Conservation (phyloP, 768 basidiomycete species). For the Boletus tomentosulus region DNA sequence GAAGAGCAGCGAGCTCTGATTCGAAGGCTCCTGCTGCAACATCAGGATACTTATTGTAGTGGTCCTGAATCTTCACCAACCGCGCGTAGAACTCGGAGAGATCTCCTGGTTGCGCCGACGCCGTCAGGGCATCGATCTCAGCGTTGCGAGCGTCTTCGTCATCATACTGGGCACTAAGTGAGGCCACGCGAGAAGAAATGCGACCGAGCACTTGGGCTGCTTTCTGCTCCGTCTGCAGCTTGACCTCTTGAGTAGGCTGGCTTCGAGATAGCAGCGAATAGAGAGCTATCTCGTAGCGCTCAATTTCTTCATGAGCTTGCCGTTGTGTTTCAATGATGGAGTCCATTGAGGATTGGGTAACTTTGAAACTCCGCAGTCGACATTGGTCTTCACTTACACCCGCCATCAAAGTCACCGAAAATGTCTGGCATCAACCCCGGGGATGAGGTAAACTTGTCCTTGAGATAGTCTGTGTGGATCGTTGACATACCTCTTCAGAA, state of each 20-base stretch:
- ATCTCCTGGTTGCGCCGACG: constrained; percentile 58
- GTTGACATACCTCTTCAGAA: constrained; percentile 44
- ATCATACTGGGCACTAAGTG: constrained; percentile 70
- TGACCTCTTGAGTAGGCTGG: constrained; percentile 56
- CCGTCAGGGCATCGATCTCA: constrained; percentile 64
- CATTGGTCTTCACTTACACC: constrained; percentile 28
- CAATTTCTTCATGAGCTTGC: constrained; percentile 93
- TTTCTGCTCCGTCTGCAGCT: constrained; percentile 79
- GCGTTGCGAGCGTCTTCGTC: constrained; percentile 68
- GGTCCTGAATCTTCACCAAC: constrained; percentile 93
- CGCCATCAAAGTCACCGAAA: constrained; percentile 37
- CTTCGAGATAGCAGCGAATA: constrained; percentile 77
- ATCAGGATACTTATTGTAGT: constrained; percentile 95
- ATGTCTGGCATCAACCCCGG: constrained; percentile 83
- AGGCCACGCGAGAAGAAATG: constrained; percentile 61
- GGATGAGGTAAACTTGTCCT: constrained; percentile 62
- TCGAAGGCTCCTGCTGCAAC: constrained; percentile 76
- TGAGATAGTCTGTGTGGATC: constrained; percentile 5
- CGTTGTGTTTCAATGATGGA: constrained; percentile 91
- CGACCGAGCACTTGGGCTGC: constrained; percentile 87
- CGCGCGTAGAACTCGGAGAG: constrained; percentile 94
- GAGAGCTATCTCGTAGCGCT: constrained; percentile 84
- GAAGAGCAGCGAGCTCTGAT: constrained; percentile 73
- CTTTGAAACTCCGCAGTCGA: constrained; percentile 54
- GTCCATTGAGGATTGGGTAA: constrained; percentile 57